Evolutionary conservation across 176 grass and related monocot genomes (phyloP).

Genomic region (Avena eriantha): DNA sequence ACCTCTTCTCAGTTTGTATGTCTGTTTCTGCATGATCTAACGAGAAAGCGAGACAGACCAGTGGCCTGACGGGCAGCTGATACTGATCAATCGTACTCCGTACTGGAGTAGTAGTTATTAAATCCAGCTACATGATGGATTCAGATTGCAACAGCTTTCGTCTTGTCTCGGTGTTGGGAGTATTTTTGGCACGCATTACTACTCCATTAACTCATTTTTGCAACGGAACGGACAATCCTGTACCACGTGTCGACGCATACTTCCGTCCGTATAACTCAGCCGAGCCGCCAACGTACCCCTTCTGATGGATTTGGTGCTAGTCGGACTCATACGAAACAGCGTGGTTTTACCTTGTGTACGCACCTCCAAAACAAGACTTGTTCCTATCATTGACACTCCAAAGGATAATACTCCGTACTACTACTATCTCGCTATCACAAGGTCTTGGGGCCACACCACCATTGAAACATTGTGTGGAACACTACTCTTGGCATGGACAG

Average conservation of each 20-base stretch:
- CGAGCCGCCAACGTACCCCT: background rate
- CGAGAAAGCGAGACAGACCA: constrained; percentile 5
- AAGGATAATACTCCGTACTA: background rate
- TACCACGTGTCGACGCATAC: background rate
- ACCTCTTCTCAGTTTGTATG: background rate
- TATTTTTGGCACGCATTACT: background rate
- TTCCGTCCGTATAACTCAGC: background rate
- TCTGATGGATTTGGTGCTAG: background rate
- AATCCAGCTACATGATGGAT: background rate
- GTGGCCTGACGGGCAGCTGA: background rate
- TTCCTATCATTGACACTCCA: background rate
- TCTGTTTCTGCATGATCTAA: background rate
- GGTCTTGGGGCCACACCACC: background rate
- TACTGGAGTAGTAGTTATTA: background rate
- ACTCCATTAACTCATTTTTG: background rate
- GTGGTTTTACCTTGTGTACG: background rate
- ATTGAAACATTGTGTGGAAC: background rate
- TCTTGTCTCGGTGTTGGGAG: background rate
- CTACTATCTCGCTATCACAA: background rate
- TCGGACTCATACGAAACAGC: background rate
- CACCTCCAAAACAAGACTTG: background rate
- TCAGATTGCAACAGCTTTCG: constrained; percentile 11
- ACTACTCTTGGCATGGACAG: background rate
- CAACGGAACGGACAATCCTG: background rate
- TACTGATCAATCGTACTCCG: background rate